A percentile compares a stretch with the other conserved stretches of the same genome.
Evolutionary conservation across 2,329 filamentous ascomycete species (phyloP).

Genomic region (Dothideomycetes sp.): DNA sequence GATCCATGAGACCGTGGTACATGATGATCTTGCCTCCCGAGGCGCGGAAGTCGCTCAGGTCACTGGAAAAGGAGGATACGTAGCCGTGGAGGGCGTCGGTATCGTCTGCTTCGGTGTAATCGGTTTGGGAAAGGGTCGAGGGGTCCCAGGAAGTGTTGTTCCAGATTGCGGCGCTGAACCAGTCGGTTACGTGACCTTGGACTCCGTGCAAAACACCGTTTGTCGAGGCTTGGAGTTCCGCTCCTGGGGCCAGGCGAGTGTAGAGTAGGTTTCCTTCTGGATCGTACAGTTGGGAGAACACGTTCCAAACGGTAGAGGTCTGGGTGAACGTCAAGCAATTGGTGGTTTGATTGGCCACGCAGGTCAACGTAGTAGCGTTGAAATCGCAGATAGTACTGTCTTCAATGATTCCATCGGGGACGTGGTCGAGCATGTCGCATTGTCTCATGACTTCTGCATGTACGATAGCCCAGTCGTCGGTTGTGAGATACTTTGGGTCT

Average conservation of each 20-base stretch:
- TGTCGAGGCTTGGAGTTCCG: slow-evolving; percentile 31
- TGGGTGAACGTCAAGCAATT: slow-evolving; percentile 38
- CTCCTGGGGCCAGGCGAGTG: slow-evolving; percentile 43
- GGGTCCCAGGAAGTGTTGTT: slow-evolving; percentile 37
- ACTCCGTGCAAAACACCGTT: slow-evolving; percentile 34
- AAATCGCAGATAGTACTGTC: slow-evolving; percentile 37
- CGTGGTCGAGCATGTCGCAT: slow-evolving; percentile 43
- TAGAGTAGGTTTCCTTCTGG: slow-evolving; percentile 39
- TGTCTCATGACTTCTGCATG: slow-evolving; percentile 38
- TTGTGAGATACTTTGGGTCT: slow-evolving; percentile 33
- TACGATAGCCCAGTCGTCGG: slow-evolving; percentile 33
- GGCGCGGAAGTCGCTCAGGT: slow-evolving; percentile 30
- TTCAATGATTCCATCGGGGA: slow-evolving; percentile 40
- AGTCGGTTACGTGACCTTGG: slow-evolving; percentile 38
- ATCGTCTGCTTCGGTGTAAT: slow-evolving; percentile 32
- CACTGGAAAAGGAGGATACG: slow-evolving; percentile 28
- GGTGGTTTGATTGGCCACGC: slow-evolving; percentile 26
- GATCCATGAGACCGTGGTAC: slow-evolving; percentile 35
- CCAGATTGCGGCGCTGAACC: slow-evolving; percentile 43
- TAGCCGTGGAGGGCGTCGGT: slow-evolving; percentile 27
- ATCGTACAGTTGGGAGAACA: slow-evolving; percentile 36
- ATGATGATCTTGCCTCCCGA: slow-evolving; percentile 38
- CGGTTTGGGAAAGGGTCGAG: slow-evolving; percentile 28
- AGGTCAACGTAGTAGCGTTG: slow-evolving; percentile 32
- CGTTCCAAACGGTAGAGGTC: slow-evolving; percentile 34